Conservation (phyloP, 208 protist species). For the Acanthamoeba sp. region DNA sequence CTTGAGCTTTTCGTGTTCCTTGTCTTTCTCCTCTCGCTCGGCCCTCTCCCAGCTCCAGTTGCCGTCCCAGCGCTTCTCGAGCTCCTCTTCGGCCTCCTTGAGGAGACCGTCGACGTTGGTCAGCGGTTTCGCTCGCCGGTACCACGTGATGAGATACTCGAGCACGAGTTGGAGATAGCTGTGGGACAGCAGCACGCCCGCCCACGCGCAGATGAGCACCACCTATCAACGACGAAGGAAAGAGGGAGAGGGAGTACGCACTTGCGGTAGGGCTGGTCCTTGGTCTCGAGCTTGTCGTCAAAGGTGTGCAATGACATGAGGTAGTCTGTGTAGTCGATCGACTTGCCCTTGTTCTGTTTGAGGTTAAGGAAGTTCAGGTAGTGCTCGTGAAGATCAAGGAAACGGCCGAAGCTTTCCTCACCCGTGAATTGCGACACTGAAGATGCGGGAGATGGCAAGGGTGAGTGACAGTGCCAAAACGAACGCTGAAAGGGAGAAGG, state of each 20-base stretch:
- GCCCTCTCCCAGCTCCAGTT: constrained; percentile 50
- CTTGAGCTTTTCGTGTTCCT: background rate
- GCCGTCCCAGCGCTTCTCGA: constrained; percentile 51
- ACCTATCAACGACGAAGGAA: background rate
- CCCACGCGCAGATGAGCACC: background rate
- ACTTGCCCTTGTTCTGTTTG: constrained; percentile 69
- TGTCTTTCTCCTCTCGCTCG: constrained; percentile 39
- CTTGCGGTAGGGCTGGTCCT: constrained; percentile 55
- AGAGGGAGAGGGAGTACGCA: background rate
- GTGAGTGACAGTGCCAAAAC: too few relatives aligned
- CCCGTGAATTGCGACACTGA: constrained; percentile 67
- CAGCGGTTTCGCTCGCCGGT: constrained; percentile 47
- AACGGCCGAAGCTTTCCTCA: constrained; percentile 67
- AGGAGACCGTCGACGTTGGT: constrained; percentile 32
- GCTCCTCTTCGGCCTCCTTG: background rate
- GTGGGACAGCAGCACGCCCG: background rate
- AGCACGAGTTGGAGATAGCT: constrained; percentile 43
- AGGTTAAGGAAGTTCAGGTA: constrained; percentile 64
- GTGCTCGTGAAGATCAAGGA: constrained; percentile 71
- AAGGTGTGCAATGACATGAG: constrained; percentile 26
- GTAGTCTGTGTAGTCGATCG: constrained; percentile 53
- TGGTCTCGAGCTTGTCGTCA: constrained; percentile 56
- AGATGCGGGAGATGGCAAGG: background rate
- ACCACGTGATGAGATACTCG: constrained; percentile 48
- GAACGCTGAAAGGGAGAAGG: background rate